phyloP scores from a whole-genome alignment of 176 grass and related monocot genomes.

The Carex myosuroides region DNA sequence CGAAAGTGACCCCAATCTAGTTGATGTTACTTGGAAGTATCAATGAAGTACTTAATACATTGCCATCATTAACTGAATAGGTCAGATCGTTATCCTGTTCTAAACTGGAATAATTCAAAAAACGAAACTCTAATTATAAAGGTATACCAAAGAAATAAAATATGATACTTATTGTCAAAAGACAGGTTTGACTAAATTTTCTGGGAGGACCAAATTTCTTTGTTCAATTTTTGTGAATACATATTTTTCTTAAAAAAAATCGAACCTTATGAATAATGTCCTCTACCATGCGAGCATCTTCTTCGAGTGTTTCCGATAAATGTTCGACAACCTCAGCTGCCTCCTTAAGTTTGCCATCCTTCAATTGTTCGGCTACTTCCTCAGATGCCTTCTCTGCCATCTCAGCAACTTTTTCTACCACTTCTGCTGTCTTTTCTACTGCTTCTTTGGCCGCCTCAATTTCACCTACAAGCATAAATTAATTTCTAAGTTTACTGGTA shows the following conservation, averaged over 20 bases:
- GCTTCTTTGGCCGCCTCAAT: constrained; percentile 39
- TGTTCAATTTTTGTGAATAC: not conserved
- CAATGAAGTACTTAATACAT: not conserved
- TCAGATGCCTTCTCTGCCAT: constrained; percentile 43
- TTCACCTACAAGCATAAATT: constrained; percentile 34
- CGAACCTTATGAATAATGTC: constrained; percentile 67
- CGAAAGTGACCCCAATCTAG: not conserved
- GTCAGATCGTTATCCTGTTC: not conserved
- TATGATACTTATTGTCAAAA: not conserved
- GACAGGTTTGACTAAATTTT: not conserved
- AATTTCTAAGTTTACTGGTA: not conserved
- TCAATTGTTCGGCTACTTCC: constrained; percentile 35
- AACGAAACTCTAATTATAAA: not conserved
- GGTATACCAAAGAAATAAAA: not conserved
- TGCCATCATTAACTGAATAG: not conserved
- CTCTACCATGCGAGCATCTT: constrained; percentile 48
- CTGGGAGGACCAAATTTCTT: not conserved
- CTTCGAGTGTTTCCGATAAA: constrained; percentile 37
- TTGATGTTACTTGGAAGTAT: constrained; percentile 9
- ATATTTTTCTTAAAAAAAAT: not conserved
- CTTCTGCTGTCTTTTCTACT: constrained; percentile 35
- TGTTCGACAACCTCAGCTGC: constrained; percentile 40
- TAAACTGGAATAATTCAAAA: not conserved
- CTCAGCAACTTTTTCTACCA: constrained; percentile 40
- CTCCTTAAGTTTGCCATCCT: constrained; percentile 30